Conservation (phyloP, 169 alveolate species). For the Theileria parva region DNA sequence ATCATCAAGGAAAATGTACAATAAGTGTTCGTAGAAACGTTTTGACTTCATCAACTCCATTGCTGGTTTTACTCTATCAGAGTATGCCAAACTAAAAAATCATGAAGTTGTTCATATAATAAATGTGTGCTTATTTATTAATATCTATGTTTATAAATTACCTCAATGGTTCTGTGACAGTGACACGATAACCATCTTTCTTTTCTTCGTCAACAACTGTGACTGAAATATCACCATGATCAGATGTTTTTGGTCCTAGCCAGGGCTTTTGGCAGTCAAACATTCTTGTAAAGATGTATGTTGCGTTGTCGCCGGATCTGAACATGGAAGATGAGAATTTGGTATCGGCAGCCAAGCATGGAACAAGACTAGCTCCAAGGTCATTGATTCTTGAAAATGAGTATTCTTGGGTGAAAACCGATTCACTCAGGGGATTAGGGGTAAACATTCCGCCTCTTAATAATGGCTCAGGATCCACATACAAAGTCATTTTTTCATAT, state of each 20-base stretch:
- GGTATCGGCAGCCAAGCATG: conserved; percentile 22
- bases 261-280: conserved; percentile 54
- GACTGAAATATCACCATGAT: neutral
- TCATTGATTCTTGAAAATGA: neutral
- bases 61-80: neutral
- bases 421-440: neutral
- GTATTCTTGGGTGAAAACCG: neutral
- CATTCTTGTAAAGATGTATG: conserved; percentile 38
- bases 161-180: conserved; percentile 17
- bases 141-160: conserved; percentile 3
- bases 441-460: neutral
- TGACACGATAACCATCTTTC: neutral
- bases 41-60: conserved; percentile 6
- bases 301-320: conserved; percentile 26
- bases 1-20: conserved; percentile 37
- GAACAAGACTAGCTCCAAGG: neutral
- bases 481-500: neutral
- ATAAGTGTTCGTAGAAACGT: conserved; percentile 42
- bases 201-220: neutral
- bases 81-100: neutral
- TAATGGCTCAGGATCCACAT: neutral
- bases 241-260: conserved; percentile 13
- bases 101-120: neutral
- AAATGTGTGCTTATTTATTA: neutral
- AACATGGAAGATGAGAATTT: conserved; percentile 18